Percentiles rank a stretch among this genome's conserved stretches.
phyloP scores from a whole-genome alignment of 2,329 filamentous ascomycete genomes.

The Claviceps maximensis region DNA sequence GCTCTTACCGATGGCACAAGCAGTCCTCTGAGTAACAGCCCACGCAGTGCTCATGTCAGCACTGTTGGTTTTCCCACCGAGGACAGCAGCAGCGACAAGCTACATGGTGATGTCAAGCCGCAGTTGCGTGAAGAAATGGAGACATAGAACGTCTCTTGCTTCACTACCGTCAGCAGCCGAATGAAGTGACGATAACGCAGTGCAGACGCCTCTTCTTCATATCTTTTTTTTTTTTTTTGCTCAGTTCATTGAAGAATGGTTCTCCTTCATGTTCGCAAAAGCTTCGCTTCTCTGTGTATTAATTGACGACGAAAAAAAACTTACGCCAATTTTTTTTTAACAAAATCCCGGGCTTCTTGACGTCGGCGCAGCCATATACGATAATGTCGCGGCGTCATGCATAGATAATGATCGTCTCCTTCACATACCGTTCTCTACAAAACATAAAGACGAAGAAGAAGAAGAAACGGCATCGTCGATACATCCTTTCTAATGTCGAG shows the following conservation, averaged over 20 bases:
- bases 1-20: slow-evolving; percentile 55
- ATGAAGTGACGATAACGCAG: not conserved
- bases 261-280: not conserved
- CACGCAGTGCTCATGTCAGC: slow-evolving; percentile 50
- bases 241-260: not conserved
- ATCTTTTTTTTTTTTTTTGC: not conserved
- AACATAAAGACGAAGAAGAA: not conserved
- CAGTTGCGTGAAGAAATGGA: slow-evolving; percentile 18
- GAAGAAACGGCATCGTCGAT: slow-evolving; percentile 5
- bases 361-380: not conserved
- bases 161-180: not conserved
- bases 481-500: slow-evolving; percentile 5
- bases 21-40: slow-evolving; percentile 52
- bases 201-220: too few species aligned
- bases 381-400: not conserved
- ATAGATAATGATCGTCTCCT: slow-evolving; percentile 1
- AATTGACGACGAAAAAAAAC: not conserved
- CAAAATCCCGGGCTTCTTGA: not conserved
- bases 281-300: not conserved
- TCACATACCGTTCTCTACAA: not conserved
- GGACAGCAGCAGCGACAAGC: slow-evolving; percentile 13
- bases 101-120: slow-evolving; percentile 8
- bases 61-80: slow-evolving; percentile 28
- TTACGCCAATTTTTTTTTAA: not conserved
- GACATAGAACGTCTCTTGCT: slow-evolving; percentile 10